A percentile compares a stretch with the other conserved stretches of the same genome.
phyloP scores from a whole-genome alignment of 306 rosid genomes.

The Comarum palustre region DNA sequence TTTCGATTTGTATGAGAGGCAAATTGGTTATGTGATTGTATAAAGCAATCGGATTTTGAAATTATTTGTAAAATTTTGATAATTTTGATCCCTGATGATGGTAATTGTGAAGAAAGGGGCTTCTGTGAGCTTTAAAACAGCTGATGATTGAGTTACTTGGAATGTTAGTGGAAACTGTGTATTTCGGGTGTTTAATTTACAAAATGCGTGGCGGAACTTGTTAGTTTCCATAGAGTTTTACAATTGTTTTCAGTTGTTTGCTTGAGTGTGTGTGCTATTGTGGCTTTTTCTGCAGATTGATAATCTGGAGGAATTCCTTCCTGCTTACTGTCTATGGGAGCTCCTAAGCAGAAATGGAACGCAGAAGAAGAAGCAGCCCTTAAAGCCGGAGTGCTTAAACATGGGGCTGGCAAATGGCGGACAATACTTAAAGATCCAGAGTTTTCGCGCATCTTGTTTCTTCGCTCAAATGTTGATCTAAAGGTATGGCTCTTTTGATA shows the following conservation, averaged over 20 bases:
- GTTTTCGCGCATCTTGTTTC: constrained; percentile 62
- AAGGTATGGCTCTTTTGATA: constrained; percentile 50
- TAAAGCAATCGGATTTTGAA: not conserved
- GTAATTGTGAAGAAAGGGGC: not conserved
- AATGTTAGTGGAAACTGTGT: not conserved
- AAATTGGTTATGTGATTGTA: not conserved
- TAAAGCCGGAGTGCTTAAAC: constrained; percentile 95
- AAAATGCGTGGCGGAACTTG: not conserved
- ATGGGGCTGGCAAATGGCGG: constrained; percentile 97
- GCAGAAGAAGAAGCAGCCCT: constrained; percentile 88
- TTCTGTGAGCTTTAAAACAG: not conserved
- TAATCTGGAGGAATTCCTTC: constrained; percentile 21
- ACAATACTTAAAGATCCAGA: constrained; percentile 95
- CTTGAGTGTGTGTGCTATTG: constrained; percentile 7
- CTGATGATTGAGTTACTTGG: not conserved
- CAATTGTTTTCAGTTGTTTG: not conserved
- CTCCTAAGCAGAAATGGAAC: constrained; percentile 98
- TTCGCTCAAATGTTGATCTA: constrained; percentile 95
- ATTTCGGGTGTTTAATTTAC: not conserved
- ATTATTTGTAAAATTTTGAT: not conserved
- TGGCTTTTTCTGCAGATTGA: constrained; percentile 30
- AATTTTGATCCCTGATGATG: not conserved
- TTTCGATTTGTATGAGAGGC: not conserved
- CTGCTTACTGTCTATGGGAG: constrained; percentile 63
- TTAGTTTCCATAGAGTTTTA: not conserved